Evolutionary conservation across 1,284 basidiomycete species (phyloP).

Genomic region (Cryptococcus sp.): DNA sequence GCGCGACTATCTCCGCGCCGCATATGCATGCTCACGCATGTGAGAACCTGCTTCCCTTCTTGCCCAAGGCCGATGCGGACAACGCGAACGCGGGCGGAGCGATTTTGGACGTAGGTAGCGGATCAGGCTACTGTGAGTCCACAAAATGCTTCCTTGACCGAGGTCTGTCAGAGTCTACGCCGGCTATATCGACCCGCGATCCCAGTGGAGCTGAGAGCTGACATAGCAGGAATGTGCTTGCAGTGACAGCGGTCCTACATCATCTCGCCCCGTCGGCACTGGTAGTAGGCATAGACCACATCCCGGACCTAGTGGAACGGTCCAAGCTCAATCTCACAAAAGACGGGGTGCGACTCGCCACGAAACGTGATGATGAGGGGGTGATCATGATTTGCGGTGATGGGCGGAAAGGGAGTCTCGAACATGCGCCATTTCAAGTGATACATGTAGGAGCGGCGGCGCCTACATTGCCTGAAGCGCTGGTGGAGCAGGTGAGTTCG

Average conservation of each 20-base stretch:
- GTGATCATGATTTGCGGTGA: slow-evolving; percentile 73
- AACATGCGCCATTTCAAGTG: slow-evolving; percentile 71
- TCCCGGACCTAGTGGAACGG: slow-evolving; percentile 72
- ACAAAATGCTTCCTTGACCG: neutral
- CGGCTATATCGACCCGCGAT: neutral
- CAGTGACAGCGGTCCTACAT: slow-evolving; percentile 67
- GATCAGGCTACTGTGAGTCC: slow-evolving; percentile 68
- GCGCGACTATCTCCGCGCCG: slow-evolving; percentile 54
- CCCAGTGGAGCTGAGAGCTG: neutral
- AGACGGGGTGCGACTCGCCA: slow-evolving; percentile 59
- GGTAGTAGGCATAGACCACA: slow-evolving; percentile 91
- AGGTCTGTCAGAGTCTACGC: neutral
- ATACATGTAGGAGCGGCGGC: slow-evolving; percentile 97
- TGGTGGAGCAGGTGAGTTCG: slow-evolving; percentile 64
- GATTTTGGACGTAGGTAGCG: slow-evolving; percentile 52
- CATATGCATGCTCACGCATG: slow-evolving; percentile 54
- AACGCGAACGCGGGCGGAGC: slow-evolving; percentile 14
- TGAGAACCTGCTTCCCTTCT: slow-evolving; percentile 39
- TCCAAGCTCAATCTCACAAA: slow-evolving; percentile 67
- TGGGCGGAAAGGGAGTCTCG: slow-evolving; percentile 67
- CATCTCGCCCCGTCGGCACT: slow-evolving; percentile 64
- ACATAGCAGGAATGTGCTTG: neutral
- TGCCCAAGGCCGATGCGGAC: slow-evolving; percentile 23
- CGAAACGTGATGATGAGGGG: slow-evolving; percentile 51
- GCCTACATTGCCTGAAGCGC: slow-evolving; percentile 67